Evolutionary conservation across 2,329 filamentous ascomycete species (phyloP), one percentile per base, ranked within the genome.

Genomic region (Dendrostoma leiphaemia): DNA sequence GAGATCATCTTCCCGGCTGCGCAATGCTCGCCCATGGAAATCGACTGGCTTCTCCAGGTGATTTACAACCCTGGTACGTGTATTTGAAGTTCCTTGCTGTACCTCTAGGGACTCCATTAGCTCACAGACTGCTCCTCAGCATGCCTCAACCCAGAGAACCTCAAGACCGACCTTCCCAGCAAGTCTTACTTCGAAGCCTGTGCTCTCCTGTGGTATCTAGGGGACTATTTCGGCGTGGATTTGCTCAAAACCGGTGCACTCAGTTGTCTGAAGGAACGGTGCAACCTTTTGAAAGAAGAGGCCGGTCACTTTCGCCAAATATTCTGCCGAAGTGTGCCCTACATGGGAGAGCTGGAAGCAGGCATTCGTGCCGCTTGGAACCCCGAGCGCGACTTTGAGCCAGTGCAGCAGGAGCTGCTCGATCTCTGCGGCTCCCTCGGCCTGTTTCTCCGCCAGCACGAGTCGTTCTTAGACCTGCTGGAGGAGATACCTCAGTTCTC

Each of bases 151-250:
- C 4, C 28, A 21, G 5, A 34, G 9, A 15, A 17, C 2, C 19
- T 29, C 7, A 1, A 6, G 6, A 12, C 15, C 19, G 41, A 38
- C 7, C 10, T 21, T 28, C 7, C 41, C 23, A 46, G 23, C 41
- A 23, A 40, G 10, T 52, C 50, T 12, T 47, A 31, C 40, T 32
- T 52, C 24, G 50, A 52, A 28, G 23, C 40, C 24, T 40, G 24
- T 26, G 50, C 46, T 19, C 29, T 40, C 2, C 5, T 52, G 32
- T 52, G 50, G 50, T 23, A 44, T 9, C n/a, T 52, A 5, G 50
- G 50, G 8, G 24, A 52, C 23, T 52, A 52, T 19, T 52, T 52
- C n/a, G n/a, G 28, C 2, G 12, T 46, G 23, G 7, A 7, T 2
- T 6, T 13, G 19, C 34, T 52, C 29, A 10, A 3, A 3, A 15